Evolutionary conservation across 2,329 filamentous ascomycete genomes (phyloP).

Genomic region (Dactylellina parvicollis): DNA sequence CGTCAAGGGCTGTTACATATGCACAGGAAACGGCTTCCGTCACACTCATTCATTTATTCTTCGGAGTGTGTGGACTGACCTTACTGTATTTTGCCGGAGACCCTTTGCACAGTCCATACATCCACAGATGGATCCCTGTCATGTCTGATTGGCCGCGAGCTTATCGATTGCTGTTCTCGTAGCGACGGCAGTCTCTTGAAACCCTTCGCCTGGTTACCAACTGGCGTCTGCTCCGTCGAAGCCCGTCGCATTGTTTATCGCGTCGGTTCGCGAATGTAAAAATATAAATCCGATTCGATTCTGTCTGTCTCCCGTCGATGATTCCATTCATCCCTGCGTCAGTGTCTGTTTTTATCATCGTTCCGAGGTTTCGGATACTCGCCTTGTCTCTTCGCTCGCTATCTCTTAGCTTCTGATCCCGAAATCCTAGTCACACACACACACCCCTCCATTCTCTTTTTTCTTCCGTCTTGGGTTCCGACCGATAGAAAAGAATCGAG

Average conservation of each 20-base stretch:
- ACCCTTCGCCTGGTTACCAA: neutral
- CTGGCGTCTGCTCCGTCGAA: neutral
- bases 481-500: neutral
- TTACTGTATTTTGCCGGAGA: neutral
- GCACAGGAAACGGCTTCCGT: too few species aligned
- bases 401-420: conserved; percentile 37
- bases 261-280: neutral
- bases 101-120: too few species aligned
- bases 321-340: neutral
- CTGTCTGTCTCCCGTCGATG: too few species aligned
- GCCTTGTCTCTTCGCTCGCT: conserved; percentile 9
- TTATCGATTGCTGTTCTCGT: conserved; percentile 15
- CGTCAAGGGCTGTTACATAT: too few species aligned
- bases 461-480: too few species aligned
- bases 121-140: neutral
- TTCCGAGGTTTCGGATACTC: conserved; percentile 15
- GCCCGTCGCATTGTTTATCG: neutral
- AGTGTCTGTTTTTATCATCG: neutral
- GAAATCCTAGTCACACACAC: neutral
- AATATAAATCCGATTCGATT: neutral
- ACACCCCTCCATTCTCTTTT: conserved; percentile 9
- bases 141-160: neutral
- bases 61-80: too few species aligned
- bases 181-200: neutral
- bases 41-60: too few species aligned